These are phyloP conservation scores for Metschnikowia lochheadii DNA, from an alignment of 805 yeast genomes.

Conservation along the genomic window DNA sequence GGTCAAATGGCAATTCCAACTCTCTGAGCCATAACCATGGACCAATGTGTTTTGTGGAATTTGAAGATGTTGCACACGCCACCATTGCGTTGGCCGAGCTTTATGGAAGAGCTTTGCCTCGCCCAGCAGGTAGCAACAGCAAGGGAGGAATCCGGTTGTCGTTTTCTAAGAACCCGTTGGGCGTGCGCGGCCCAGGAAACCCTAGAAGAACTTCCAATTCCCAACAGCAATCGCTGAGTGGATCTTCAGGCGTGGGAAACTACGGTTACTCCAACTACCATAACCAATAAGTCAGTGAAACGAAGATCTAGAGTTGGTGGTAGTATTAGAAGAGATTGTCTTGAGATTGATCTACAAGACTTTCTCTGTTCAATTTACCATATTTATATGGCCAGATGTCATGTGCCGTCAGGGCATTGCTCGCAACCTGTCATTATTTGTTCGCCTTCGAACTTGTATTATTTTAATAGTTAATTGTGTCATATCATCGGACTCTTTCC, in stretches of 20 bases:
- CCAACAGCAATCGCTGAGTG: conserved; percentile 17
- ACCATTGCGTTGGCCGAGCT: conserved; percentile 90
- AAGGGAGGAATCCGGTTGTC: conserved; percentile 95
- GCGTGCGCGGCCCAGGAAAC: conserved; percentile 75
- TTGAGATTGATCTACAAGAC: neutral
- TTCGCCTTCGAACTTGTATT: conserved; percentile 3
- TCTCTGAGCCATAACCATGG: conserved; percentile 58
- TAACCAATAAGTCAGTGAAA: too few relatives aligned
- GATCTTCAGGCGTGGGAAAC: conserved; percentile 27
- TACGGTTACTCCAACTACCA: conserved; percentile 36
- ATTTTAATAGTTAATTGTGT: conserved; percentile 5
- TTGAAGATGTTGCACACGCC: conserved; percentile 92
- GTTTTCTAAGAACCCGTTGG: conserved; percentile 93
- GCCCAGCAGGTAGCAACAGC: conserved; percentile 62
- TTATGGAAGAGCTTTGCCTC: conserved; percentile 86
- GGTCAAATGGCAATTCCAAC: too few relatives aligned
- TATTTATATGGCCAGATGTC: too few relatives aligned
- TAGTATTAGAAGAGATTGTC: neutral
- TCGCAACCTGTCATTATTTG: neutral
- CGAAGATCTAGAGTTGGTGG: neutral
- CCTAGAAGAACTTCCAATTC: conserved; percentile 39
- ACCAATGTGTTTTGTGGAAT: conserved; percentile 99
- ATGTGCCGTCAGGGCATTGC: neutral
- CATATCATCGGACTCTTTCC: conserved; percentile 2
- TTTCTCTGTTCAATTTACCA: neutral